Evolutionary conservation across 78 protist genomes (phyloP), one percentile per base, ranked within the genome.

Genomic region (Guillardia theta): DNA sequence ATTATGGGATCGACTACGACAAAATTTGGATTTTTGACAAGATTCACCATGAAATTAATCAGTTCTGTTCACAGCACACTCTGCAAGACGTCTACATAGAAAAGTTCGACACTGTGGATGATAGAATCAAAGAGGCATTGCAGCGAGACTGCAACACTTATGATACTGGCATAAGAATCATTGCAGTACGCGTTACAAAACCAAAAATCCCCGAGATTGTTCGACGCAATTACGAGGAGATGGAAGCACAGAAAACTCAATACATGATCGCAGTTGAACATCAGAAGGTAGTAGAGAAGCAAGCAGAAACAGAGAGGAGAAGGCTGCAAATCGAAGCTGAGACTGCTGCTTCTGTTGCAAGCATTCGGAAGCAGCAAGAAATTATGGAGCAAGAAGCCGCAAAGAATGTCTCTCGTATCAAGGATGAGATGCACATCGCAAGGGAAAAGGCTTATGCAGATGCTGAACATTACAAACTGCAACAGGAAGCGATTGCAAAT

Each of bases 11-110:
- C 3, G 50, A 93, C 43, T 96, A 95, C 83, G 92, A 88, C 43
- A 88, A 94, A 41, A 3, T 48, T 6, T 93, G 95, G 95, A 95
- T 96, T 36, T 96, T 94, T 76, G 95, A 96, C 90, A 94, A 96
- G 64, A 78, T 95, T 92, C 77, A 78, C 78, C 97, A 96, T 78
- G 96, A 94, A 58, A 92, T 96, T 50, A 96, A 96, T 62, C 96
- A 96, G 95, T 96, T 96, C 87, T 96, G 97, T 93, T 80, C 94
- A 19, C 10, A n/a, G 36, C 97, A 96, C 95, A 50, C 97, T 5
- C 93, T 96, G 37, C 97, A 88, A 64, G 90, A 78, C 37, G 96
- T 96, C 22, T 96, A 95, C 96, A 95, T 88, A 0, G 96, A 96
- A 18, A 24, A n/a, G 48, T 96, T 96, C 27, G 96, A 96, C 76